Evolutionary conservation across 495 filamentous ascomycete genomes (phyloP).

Genomic region (Choiromyces venosus): DNA sequence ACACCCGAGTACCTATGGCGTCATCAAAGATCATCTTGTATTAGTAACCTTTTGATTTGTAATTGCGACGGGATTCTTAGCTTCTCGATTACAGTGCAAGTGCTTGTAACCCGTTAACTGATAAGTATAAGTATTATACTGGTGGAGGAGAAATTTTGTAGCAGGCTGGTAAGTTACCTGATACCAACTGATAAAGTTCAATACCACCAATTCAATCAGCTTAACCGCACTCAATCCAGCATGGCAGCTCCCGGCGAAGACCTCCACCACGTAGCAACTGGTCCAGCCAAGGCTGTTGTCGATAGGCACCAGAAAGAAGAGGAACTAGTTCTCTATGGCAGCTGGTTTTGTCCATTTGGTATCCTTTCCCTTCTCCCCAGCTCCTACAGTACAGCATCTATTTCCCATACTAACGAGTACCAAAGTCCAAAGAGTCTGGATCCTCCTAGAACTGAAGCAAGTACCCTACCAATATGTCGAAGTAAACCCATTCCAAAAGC

Average conservation of each 20-base stretch:
- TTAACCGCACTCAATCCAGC: neutral
- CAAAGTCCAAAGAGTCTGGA: slow-evolving; percentile 59
- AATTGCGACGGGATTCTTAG: neutral
- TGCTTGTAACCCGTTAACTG: no score
- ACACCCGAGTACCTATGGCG: slow-evolving; percentile 1
- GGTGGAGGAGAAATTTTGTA: no score
- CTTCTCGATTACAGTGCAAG: neutral
- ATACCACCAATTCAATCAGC: neutral
- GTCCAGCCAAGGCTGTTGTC: slow-evolving; percentile 49
- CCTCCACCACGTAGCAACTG: slow-evolving; percentile 52
- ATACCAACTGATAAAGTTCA: no score
- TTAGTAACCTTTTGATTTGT: slow-evolving; percentile 18
- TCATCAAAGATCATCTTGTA: slow-evolving; percentile 5
- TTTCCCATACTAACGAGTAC: neutral
- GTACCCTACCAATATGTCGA: slow-evolving; percentile 69
- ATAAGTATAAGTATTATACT: neutral
- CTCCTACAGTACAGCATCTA: neutral
- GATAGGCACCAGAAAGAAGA: slow-evolving; percentile 50
- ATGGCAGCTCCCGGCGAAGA: slow-evolving; percentile 45
- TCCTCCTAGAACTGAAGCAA: slow-evolving; percentile 62
- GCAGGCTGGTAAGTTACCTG: no score
- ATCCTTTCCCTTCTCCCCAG: slow-evolving; percentile 25
- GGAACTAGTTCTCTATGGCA: slow-evolving; percentile 58
- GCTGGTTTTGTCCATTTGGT: slow-evolving; percentile 57
- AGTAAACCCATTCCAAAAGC: slow-evolving; percentile 62